Evolutionary conservation across 2,329 filamentous ascomycete species (phyloP), one percentile per base, ranked within the genome.

Genomic region (Hypocrella siamensis): DNA sequence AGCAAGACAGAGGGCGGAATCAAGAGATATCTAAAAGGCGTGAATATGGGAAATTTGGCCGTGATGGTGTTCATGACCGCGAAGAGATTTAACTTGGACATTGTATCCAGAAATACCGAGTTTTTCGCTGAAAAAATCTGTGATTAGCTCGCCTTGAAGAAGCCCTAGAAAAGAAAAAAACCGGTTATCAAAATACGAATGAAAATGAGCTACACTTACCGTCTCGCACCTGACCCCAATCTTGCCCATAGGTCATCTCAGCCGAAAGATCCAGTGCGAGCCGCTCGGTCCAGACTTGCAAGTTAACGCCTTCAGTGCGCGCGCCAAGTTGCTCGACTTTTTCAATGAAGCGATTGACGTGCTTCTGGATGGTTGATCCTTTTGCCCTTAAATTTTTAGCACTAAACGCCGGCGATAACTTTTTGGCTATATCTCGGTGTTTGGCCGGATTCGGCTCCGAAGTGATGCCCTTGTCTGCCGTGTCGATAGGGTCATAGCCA

Each of bases 321-420:
- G 21, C 17, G 8, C 24, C 24, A 27, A 19, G 6, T 6, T 17
- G 6, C 21, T 32, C 28, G 14, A 28, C 28, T n/a, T 25, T 25
- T 6, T 30, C 27, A 11, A 34, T 19, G 17, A 34, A 34, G 14
- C 28, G 32, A 18, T 34, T 28, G 9, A 34, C 17, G 10, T 34
- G 21, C 21, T 24, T 29, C 14, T 34, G 32, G 2, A 34, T 18
- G 11, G 32, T 30, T 5, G 27, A 19, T 9, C 30, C 32, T 19
- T 30, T 34, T 12, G 27, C 32, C 15, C 24, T 24, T 6, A 31
- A 17, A 9, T 29, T 30, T 17, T 26, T 33, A 6, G 17, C 9
- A 26, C 31, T 33, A n/a, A 33, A 33, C 10, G 31, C 31, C 12
- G 26, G 31, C n/a, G 31, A 26, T 8, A 33, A 9, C 26, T 25